These are phyloP conservation scores for Phytopythium delawarense DNA, from an alignment of 352 stramenopile genomes.

Conservation along the genomic window DNA sequence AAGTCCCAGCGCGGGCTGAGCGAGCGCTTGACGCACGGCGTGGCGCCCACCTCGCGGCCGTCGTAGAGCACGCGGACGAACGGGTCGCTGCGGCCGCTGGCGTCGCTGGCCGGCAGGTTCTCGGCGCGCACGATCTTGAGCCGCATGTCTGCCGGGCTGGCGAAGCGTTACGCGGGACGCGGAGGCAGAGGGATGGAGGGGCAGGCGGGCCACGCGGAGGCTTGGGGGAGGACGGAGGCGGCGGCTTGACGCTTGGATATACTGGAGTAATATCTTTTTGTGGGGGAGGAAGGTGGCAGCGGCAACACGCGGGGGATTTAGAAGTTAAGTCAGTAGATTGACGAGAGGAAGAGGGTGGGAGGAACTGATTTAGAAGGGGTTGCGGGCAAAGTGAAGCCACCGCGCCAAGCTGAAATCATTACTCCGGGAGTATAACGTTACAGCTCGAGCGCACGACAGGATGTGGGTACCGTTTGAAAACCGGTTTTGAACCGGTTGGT, in stretches of 20 bases:
- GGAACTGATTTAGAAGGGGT: too few species aligned
- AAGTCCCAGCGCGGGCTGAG: conserved; percentile 76
- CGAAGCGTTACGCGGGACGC: neutral
- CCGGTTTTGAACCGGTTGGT: too few species aligned
- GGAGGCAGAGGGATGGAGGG: neutral
- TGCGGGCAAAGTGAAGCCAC: too few species aligned
- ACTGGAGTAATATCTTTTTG: conserved; percentile 2
- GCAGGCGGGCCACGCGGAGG: neutral
- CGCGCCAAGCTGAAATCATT: too few species aligned
- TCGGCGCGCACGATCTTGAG: conserved; percentile 78
- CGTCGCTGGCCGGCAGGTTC: conserved; percentile 55
- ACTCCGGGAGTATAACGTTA: too few species aligned
- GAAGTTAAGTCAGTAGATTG: too few species aligned
- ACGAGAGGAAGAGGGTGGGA: too few species aligned
- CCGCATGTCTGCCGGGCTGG: conserved; percentile 24
- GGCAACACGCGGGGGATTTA: too few species aligned
- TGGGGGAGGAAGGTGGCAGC: too few species aligned
- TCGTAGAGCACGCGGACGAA: conserved; percentile 78
- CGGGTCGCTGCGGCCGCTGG: conserved; percentile 65
- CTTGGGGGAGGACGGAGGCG: neutral
- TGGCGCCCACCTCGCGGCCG: conserved; percentile 59
- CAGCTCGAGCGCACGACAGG: too few species aligned
- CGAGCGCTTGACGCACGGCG: conserved; percentile 65
- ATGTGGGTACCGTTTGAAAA: too few species aligned
- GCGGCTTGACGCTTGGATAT: too few species aligned